Evolutionary conservation across 2,329 filamentous ascomycete species (phyloP).

Genomic region (Arthrobotrys conoides): DNA sequence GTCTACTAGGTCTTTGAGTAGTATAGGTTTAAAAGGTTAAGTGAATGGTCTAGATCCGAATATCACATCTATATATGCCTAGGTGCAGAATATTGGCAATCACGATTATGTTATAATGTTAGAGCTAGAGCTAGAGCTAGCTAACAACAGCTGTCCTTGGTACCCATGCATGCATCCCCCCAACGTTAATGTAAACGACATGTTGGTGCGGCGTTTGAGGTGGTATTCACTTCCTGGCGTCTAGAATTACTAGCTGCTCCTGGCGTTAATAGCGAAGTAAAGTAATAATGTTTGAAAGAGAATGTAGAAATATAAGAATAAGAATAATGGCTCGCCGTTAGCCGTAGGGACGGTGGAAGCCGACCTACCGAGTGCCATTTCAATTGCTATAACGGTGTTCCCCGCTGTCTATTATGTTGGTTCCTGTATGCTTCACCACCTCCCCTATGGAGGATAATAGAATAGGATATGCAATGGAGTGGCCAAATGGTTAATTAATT

Average conservation of each 20-base stretch:
- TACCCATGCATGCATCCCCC: no score
- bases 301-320: no score
- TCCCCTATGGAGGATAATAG: neutral
- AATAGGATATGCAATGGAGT: no score
- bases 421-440: neutral
- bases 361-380: constrained; percentile 5
- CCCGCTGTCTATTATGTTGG: neutral
- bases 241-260: neutral
- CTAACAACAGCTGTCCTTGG: neutral
- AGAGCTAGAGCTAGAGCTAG: no score
- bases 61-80: neutral
- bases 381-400: neutral
- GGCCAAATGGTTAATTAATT: neutral
- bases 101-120: neutral
- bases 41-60: neutral
- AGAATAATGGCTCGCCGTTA: constrained; percentile 17
- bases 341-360: constrained; percentile 23
- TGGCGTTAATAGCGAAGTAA: neutral
- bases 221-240: neutral
- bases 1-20: no score
- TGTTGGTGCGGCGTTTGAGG: constrained; percentile 9
- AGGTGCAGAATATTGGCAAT: neutral
- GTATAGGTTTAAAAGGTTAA: neutral
- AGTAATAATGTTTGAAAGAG: neutral
- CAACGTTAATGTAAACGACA: neutral